Conservation (phyloP, 2,329 filamentous ascomycete species). For the Phyllosticta citrichinensis region DNA sequence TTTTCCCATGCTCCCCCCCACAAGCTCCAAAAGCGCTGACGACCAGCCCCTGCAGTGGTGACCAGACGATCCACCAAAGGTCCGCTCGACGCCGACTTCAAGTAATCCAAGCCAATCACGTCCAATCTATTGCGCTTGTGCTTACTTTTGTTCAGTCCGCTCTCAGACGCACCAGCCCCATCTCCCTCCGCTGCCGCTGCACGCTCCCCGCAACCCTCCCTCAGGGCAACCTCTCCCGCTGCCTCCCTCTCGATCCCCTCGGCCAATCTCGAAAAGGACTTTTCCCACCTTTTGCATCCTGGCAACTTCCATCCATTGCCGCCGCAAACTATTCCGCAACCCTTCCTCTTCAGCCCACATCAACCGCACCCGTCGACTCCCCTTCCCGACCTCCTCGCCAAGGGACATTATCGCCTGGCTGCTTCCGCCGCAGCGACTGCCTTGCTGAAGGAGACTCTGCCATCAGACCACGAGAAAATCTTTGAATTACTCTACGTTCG, state of each 20-base stretch:
- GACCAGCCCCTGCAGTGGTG: conserved; percentile 39
- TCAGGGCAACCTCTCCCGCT: conserved; percentile 6
- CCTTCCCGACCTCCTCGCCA: conserved; percentile 56
- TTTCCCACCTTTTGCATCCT: conserved; percentile 68
- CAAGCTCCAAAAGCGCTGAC: conserved; percentile 1
- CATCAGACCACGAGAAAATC: conserved; percentile 54
- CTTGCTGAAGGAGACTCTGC: conserved; percentile 41
- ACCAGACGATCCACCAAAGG: conserved; percentile 65
- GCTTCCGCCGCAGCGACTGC: conserved; percentile 57
- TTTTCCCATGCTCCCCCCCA: background rate
- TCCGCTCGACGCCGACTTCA: conserved; percentile 54
- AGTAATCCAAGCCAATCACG: conserved; percentile 44
- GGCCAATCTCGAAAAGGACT: conserved; percentile 48
- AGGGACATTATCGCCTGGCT: conserved; percentile 71
- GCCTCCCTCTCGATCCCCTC: conserved; percentile 15
- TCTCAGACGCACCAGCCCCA: conserved; percentile 18
- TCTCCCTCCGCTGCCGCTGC: background rate
- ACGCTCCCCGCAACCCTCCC: conserved; percentile 2
- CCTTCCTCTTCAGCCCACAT: conserved; percentile 61
- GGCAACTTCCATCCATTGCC: conserved; percentile 77
- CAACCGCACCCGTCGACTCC: conserved; percentile 50
- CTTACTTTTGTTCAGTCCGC: conserved; percentile 21
- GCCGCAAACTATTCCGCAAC: conserved; percentile 46
- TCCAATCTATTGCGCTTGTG: conserved; percentile 18
- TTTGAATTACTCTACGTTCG: conserved; percentile 73